These are phyloP conservation scores for Podosphaera aphanis DNA, from an alignment of 2,329 filamentous ascomycete species.

Conservation along the genomic window DNA sequence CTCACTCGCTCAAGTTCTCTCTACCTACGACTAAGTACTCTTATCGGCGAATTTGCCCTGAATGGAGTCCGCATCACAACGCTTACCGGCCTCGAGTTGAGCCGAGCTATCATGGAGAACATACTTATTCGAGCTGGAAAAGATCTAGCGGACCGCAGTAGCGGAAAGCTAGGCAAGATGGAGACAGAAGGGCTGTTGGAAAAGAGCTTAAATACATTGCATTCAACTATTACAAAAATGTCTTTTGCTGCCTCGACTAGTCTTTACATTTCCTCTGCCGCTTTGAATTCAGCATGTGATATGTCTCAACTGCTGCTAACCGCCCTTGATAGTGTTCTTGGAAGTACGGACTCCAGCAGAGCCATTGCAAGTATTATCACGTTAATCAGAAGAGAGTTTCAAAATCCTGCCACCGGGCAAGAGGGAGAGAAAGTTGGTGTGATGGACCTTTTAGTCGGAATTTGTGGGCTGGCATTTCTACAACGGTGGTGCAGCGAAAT, in stretches of 20 bases:
- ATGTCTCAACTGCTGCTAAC: slow-evolving; percentile 33
- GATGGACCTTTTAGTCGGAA: slow-evolving; percentile 33
- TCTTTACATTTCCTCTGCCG: slow-evolving; percentile 32
- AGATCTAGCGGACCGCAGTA: slow-evolving; percentile 15
- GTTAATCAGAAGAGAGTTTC: slow-evolving; percentile 38
- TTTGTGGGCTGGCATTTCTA: slow-evolving; percentile 36
- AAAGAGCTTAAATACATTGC: slow-evolving; percentile 29
- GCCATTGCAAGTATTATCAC: slow-evolving; percentile 44
- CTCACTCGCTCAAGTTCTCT: slow-evolving; percentile 36
- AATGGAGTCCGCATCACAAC: slow-evolving; percentile 18
- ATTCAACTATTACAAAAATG: slow-evolving; percentile 31
- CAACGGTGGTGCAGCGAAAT: slow-evolving; percentile 31
- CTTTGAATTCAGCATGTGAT: slow-evolving; percentile 29
- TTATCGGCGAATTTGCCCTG: slow-evolving; percentile 17
- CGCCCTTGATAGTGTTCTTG: slow-evolving; percentile 39
- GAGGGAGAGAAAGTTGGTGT: slow-evolving; percentile 36
- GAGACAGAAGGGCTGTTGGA: slow-evolving; percentile 34
- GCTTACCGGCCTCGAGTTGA: slow-evolving; percentile 18
- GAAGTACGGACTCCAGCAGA: slow-evolving; percentile 44
- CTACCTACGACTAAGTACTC: slow-evolving; percentile 17
- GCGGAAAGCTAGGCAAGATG: slow-evolving; percentile 21
- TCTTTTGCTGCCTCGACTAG: slow-evolving; percentile 38
- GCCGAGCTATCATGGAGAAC: slow-evolving; percentile 17
- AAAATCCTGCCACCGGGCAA: slow-evolving; percentile 34
- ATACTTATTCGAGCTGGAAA: slow-evolving; percentile 17